Percentiles rank a stretch among this genome's conserved stretches.
phyloP scores from a whole-genome alignment of 139 green algal genomes.

The Chlamydomonas sp. region DNA sequence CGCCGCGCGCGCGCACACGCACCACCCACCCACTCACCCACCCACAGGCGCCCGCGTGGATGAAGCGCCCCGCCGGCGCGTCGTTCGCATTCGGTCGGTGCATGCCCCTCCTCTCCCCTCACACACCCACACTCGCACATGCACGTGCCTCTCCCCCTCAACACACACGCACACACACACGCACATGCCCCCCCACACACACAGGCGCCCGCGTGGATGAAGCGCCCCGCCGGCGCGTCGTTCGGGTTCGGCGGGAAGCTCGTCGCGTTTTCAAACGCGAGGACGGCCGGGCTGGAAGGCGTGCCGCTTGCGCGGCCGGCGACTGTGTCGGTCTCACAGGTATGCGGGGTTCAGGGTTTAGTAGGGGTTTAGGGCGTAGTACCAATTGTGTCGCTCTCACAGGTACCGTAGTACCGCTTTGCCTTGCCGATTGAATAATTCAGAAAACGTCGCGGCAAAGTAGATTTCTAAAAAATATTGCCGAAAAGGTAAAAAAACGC shows the following conservation, averaged over 20 bases:
- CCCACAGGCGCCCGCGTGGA: conserved; percentile 85
- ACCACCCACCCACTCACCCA: no score
- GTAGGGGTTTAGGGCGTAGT: background rate
- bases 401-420: background rate
- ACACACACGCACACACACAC: no score
- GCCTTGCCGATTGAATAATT: no score
- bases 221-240: conserved; percentile 54
- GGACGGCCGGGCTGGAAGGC: conserved; percentile 37
- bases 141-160: no score
- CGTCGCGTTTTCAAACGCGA: conserved; percentile 52
- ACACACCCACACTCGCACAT: no score
- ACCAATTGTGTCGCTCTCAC: background rate
- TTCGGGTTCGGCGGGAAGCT: conserved; percentile 87
- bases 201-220: conserved; percentile 86
- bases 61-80: conserved; percentile 63
- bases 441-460: no score
- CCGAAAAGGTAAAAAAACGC: no score
- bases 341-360: background rate
- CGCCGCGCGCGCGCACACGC: no score
- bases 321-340: conserved; percentile 25
- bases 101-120: no score
- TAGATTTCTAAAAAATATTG: no score
- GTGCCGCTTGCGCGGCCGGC: no score
- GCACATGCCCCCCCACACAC: no score
- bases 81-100: conserved; percentile 86